Conservation (phyloP, 352 stramenopile genomes). For the Halophytophthora polymorphica region DNA sequence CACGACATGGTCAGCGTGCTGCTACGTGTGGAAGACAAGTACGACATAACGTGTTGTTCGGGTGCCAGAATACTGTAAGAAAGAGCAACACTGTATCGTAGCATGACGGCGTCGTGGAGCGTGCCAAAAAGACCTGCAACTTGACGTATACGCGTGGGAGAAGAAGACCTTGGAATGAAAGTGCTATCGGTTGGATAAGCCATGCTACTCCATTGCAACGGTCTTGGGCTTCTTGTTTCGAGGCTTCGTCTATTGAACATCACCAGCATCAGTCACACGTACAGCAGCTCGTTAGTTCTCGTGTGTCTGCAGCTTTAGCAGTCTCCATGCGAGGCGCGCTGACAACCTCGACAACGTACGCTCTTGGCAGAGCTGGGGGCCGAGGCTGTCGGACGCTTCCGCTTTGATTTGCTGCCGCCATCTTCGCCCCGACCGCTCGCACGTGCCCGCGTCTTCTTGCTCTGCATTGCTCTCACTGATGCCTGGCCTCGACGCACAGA, state of each 20-base stretch:
- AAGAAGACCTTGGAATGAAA: neutral
- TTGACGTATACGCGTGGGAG: too few relatives aligned
- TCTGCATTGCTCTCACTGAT: neutral
- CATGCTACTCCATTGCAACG: constrained; percentile 8
- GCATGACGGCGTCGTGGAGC: too few relatives aligned
- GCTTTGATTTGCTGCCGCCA: neutral
- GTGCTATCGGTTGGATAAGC: neutral
- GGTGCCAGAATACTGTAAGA: too few relatives aligned
- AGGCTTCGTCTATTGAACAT: neutral
- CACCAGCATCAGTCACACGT: neutral
- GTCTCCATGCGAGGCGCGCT: too few relatives aligned
- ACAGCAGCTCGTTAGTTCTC: neutral
- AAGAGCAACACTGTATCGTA: too few relatives aligned
- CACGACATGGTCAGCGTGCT: constrained; percentile 48
- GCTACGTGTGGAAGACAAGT: constrained; percentile 74
- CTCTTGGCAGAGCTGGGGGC: constrained; percentile 5
- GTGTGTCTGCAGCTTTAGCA: neutral
- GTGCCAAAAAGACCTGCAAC: too few relatives aligned
- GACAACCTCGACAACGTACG: neutral
- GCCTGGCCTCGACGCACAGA: neutral
- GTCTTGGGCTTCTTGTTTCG: constrained; percentile 17
- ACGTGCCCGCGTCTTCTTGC: neutral
- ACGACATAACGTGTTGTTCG: constrained; percentile 39
- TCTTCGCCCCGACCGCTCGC: neutral
- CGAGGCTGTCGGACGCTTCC: neutral